Conservation (phyloP, 2,329 filamentous ascomycete species). For the Botrytis fragariae region DNA sequence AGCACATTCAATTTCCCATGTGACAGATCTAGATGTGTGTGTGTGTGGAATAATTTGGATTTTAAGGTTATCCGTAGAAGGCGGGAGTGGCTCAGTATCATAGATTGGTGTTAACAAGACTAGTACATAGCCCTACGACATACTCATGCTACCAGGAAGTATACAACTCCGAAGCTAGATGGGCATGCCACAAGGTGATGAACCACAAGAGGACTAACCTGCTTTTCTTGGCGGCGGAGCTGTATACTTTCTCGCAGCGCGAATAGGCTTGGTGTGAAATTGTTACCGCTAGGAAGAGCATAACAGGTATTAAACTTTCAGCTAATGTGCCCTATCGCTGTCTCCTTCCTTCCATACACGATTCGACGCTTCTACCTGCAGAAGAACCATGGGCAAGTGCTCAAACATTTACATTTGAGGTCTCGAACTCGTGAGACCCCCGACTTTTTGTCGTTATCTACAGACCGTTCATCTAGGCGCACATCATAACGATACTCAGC, state of each 20-base stretch:
- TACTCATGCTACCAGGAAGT: neutral
- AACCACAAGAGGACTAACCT: neutral
- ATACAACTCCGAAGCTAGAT: neutral
- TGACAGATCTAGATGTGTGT: no score
- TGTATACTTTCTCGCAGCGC: neutral
- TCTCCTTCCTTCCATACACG: neutral
- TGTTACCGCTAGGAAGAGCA: neutral
- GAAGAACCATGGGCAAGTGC: neutral
- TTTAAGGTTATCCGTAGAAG: neutral
- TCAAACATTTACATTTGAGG: neutral
- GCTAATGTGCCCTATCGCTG: neutral
- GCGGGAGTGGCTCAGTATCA: neutral
- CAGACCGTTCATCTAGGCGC: neutral
- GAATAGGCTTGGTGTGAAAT: neutral
- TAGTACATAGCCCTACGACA: neutral
- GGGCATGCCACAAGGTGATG: neutral
- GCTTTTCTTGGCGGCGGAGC: neutral
- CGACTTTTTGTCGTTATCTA: neutral
- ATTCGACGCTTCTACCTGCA: neutral
- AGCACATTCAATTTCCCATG: neutral
- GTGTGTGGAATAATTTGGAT: neutral
- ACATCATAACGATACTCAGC: neutral
- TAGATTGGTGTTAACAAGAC: neutral
- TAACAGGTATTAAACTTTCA: neutral
- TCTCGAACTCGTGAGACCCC: neutral